Evolutionary conservation across 768 basidiomycete genomes (phyloP), one percentile per base, ranked within the genome.

Genomic region (Leccinum variicolor): DNA sequence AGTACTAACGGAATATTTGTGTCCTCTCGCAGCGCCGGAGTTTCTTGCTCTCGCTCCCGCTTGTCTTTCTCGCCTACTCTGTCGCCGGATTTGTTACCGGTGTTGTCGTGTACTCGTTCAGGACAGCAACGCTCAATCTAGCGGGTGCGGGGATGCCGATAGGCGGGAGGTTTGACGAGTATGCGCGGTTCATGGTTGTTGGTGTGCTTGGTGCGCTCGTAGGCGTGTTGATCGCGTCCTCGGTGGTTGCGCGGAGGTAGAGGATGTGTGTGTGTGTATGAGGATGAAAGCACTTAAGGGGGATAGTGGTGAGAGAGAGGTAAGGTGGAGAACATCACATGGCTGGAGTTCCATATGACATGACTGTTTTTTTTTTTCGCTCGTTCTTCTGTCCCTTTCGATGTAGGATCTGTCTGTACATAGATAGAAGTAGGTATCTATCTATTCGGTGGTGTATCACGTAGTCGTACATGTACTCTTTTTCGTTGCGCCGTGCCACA

Each of bases 21-120:
- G 15, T 47, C 4, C 47, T 28, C 5, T 1, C 15, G 29, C 67
- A 80, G 64, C 79, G 85, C 21, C 72, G 71, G 23, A 84, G 83
- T 56, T 73, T 91, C 25, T 72, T 88, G 36, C 76, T 89, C 58
- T 88, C 90, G 1, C 79, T 91, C 13, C 90, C 90, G 1, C 74
- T 89, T 21, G 87, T 90, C 26, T 85, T 90, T 61, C 74, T 91
- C 33, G 81, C 84, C 0, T 92, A 90, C 68, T 82, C 87, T 2
- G 78, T 90, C 59, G 77, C 84, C 2, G 86, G 81, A 1, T 88
- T 92, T 73, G 72, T 90, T 36, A 77, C 81, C 0, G 89, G 81
- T 0, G 77, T 90, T 26, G 79, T 83, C 0, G 58, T 90, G 25
- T 90, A 89, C 68, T 82, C 85, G 0, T 83, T 88, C 70, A 74